These are phyloP conservation scores for Heliamphora exappendiculata DNA, from an alignment of 148 eudicot species.

Conservation along the genomic window DNA sequence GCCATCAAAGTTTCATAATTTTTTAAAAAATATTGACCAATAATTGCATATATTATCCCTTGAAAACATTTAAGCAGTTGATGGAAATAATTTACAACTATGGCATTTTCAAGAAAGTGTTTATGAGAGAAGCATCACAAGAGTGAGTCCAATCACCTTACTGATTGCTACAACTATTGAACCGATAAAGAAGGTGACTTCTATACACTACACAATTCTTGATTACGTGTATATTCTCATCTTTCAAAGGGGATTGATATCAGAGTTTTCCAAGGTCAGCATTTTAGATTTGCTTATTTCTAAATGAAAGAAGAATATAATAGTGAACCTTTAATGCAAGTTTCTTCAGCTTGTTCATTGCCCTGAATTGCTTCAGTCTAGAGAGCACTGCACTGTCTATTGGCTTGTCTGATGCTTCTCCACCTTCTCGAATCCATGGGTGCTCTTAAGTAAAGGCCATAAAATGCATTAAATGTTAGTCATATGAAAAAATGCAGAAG, in stretches of 20 bases:
- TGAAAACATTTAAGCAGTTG: not conserved
- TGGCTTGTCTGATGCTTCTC: slow-evolving; percentile 92
- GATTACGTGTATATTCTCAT: not conserved
- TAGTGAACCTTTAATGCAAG: slow-evolving; percentile 76
- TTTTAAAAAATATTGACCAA: not conserved
- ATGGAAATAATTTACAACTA: not conserved
- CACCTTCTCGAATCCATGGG: slow-evolving; percentile 85
- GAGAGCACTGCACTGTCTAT: slow-evolving; percentile 90
- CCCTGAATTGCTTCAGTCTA: slow-evolving; percentile 96
- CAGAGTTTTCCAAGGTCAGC: not conserved
- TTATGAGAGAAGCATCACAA: not conserved
- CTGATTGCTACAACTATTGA: no score
- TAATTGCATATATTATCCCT: not conserved
- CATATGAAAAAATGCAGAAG: not conserved
- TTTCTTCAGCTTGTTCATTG: slow-evolving; percentile 96
- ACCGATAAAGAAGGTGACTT: not conserved
- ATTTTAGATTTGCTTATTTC: not conserved
- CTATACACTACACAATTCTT: not conserved
- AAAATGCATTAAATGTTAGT: slow-evolving; percentile 10
- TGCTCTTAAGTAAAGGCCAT: slow-evolving; percentile 42
- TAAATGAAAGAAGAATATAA: not conserved
- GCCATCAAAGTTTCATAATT: not conserved
- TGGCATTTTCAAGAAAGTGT: not conserved
- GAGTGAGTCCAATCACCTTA: not conserved
- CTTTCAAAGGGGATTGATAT: not conserved